phyloP scores from a whole-genome alignment of 805 yeast genomes.

The Wickerhamiella azymoides region DNA sequence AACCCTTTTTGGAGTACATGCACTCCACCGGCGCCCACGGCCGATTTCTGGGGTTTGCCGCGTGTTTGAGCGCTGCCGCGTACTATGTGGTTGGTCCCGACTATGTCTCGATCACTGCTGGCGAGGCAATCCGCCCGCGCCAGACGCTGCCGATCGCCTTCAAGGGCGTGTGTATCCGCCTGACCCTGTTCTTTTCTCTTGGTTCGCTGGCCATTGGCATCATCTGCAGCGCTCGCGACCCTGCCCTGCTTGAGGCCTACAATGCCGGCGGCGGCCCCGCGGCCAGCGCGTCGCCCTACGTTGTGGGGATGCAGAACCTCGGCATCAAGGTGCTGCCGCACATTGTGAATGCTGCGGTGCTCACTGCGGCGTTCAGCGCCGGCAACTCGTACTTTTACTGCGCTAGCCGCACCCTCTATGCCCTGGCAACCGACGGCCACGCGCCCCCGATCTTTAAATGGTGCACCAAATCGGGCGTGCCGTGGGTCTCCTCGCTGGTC shows the following conservation, averaged over 20 bases:
- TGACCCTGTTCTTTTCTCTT: slow-evolving; percentile 52
- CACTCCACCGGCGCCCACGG: slow-evolving; percentile 39
- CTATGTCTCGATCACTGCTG: slow-evolving; percentile 71
- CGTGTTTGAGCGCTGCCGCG: slow-evolving; percentile 55
- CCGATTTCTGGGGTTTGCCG: slow-evolving; percentile 56
- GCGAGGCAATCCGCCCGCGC: slow-evolving; percentile 63
- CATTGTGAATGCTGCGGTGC: slow-evolving; percentile 62
- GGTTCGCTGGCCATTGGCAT: slow-evolving; percentile 72
- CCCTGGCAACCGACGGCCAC: slow-evolving; percentile 54
- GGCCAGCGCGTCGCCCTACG: slow-evolving; percentile 42
- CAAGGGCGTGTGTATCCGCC: slow-evolving; percentile 56
- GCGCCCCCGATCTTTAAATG: slow-evolving; percentile 55
- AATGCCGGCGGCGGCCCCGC: slow-evolving; percentile 37
- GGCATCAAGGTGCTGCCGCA: slow-evolving; percentile 33
- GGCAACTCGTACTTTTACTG: slow-evolving; percentile 73
- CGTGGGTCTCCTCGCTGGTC: slow-evolving; percentile 41
- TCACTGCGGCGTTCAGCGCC: slow-evolving; percentile 67
- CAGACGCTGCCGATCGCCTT: slow-evolving; percentile 64
- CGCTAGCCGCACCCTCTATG: slow-evolving; percentile 54
- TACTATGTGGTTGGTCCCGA: slow-evolving; percentile 83
- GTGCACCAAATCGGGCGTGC: slow-evolving; percentile 58
- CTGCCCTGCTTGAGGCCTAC: slow-evolving; percentile 42
- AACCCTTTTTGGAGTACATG: slow-evolving; percentile 40
- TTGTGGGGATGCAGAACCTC: slow-evolving; percentile 57
- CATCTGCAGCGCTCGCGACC: slow-evolving; percentile 57